Evolutionary conservation across 2,329 filamentous ascomycete genomes (phyloP).

Genomic region (Aspergillus ruber): DNA sequence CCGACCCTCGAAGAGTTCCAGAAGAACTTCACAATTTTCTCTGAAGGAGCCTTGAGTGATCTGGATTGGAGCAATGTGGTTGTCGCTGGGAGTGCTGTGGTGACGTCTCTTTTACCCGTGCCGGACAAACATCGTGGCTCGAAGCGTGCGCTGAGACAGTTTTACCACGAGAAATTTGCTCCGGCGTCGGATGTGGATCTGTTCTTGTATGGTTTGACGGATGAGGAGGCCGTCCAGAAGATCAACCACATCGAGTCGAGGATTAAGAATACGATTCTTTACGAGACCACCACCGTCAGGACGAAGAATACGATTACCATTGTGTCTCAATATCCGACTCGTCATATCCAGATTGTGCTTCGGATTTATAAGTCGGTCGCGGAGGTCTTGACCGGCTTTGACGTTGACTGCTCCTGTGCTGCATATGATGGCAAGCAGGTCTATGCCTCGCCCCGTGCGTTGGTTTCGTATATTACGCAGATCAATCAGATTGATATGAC

Average conservation of each 20-base stretch:
- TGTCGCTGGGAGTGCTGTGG: slow-evolving; percentile 72
- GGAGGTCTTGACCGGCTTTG: slow-evolving; percentile 81
- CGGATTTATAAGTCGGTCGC: slow-evolving; percentile 77
- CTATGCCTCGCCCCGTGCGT: slow-evolving; percentile 67
- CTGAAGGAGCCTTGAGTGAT: slow-evolving; percentile 67
- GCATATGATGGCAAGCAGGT: slow-evolving; percentile 78
- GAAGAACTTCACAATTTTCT: slow-evolving; percentile 74
- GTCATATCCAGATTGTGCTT: slow-evolving; percentile 80
- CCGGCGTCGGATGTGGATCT: slow-evolving; percentile 83
- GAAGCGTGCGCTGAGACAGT: slow-evolving; percentile 58
- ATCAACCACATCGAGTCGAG: slow-evolving; percentile 72
- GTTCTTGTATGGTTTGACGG: slow-evolving; percentile 72
- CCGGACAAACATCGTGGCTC: slow-evolving; percentile 55
- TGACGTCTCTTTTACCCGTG: slow-evolving; percentile 69
- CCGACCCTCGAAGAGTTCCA: slow-evolving; percentile 63
- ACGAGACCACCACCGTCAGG: slow-evolving; percentile 76
- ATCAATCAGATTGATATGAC: slow-evolving; percentile 73
- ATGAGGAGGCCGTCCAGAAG: slow-evolving; percentile 73
- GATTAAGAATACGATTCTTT: slow-evolving; percentile 70
- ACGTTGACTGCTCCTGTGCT: slow-evolving; percentile 76
- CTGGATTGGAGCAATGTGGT: slow-evolving; percentile 79
- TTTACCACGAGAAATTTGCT: slow-evolving; percentile 74
- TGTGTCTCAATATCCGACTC: slow-evolving; percentile 72
- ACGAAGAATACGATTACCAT: slow-evolving; percentile 87
- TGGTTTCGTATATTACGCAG: slow-evolving; percentile 75